Evolutionary conservation across 768 basidiomycete species (phyloP), one percentile per base, ranked within the genome.

Genomic region (Boletellus sp.): DNA sequence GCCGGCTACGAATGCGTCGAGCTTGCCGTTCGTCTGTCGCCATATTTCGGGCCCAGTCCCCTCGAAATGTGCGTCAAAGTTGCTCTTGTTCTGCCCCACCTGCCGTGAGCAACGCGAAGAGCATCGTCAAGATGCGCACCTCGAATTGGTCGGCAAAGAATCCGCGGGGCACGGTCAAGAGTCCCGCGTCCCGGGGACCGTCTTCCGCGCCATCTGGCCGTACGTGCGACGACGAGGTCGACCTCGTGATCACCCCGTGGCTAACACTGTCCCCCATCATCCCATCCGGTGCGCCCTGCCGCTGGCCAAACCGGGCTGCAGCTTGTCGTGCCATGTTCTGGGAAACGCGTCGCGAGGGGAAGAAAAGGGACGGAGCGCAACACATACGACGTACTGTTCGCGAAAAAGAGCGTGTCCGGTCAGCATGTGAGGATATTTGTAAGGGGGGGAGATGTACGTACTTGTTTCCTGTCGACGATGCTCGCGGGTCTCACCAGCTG

Each of bases 61-160:
- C 31, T 80, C 69, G 55, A 79, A 91, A 65, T 99, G 96, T 0
- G 95, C 93, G 47, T 85, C 77, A 64, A 83, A 92, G 60, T 99
- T 98, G 61, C 88, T 90, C 59, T 74, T 79, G 66, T 94, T 98
- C 87, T 46, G 11, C 31, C 28, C 28, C 9, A 13, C 3, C 28
- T n/a, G 19, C 17, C 9, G 8, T 24, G 10, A 36, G 16, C 15
- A 9, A 35, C 34, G 33, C n/a, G 17, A 6, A 10, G 1, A 4
- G 40, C 22, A 15, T 3, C 35, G 11, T 11, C 10, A 26, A n/a
- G 4, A 3, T 6, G 23, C 55, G 13, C 44, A 80, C 81, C 69
- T 97, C 95, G 51, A 99, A 98, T 69, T 99, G 96, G 65, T 99
- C 93, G 4, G 93, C 92, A 60, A 98, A 99, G 70, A 86, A 89